Conservation (phyloP, 495 filamentous ascomycete genomes). For the Letharia lupina region DNA sequence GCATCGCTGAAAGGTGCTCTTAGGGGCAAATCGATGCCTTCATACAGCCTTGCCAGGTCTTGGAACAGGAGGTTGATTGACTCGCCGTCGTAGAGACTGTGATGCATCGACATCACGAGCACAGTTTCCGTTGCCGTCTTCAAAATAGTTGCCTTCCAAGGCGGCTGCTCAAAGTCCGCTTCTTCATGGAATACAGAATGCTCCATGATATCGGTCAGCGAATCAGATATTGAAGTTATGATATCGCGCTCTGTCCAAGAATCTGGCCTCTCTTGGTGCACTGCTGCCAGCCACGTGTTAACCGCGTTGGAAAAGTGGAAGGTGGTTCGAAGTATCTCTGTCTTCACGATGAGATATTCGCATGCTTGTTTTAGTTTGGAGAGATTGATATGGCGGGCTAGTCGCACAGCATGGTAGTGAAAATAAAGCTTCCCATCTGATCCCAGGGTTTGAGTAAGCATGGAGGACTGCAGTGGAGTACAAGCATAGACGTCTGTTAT, state of each 20-base stretch:
- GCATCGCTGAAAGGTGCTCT: conserved; percentile 19
- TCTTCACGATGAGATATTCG: conserved; percentile 11
- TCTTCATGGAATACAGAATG: conserved; percentile 18
- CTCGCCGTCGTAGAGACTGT: conserved; percentile 71
- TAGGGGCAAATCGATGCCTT: background rate
- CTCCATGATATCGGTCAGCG: background rate
- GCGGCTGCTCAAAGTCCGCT: conserved; percentile 12
- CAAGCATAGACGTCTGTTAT: conserved; percentile 21
- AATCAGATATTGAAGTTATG: background rate
- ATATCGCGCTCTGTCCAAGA: conserved; percentile 11
- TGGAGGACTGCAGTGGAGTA: conserved; percentile 30
- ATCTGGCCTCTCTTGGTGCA: conserved; percentile 9
- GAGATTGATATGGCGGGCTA: conserved; percentile 14
- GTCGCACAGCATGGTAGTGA: conserved; percentile 25
- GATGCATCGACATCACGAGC: conserved; percentile 57
- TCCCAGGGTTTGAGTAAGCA: conserved; percentile 27
- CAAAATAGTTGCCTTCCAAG: conserved; percentile 13
- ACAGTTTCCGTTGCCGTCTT: conserved; percentile 6
- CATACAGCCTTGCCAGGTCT: conserved; percentile 30
- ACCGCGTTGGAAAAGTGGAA: conserved; percentile 20
- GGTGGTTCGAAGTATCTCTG: conserved; percentile 27
- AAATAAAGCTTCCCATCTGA: conserved; percentile 25
- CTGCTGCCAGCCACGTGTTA: conserved; percentile 19
- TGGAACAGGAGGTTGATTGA: conserved; percentile 54
- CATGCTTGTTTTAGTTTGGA: conserved; percentile 15